phyloP scores from a whole-genome alignment of 2,329 filamentous ascomycete genomes.

The Metarhizium robertsii region DNA sequence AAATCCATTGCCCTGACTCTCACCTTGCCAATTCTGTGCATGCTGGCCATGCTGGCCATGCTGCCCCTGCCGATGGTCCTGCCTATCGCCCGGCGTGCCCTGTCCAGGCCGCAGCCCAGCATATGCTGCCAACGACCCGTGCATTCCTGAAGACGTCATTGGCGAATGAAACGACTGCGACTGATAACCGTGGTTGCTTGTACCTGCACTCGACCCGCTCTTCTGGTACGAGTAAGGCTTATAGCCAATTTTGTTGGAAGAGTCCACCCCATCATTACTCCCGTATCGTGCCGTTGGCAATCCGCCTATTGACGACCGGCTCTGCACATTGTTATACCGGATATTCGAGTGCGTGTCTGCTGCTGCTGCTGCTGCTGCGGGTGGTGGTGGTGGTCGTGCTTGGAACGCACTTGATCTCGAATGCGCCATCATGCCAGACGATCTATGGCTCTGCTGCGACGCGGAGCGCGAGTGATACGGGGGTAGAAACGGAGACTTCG shows the following conservation, averaged over 20 bases:
- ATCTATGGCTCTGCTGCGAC: constrained; percentile 24
- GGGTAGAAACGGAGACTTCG: constrained; percentile 20
- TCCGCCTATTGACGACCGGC: background rate
- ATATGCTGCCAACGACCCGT: background rate
- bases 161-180: constrained; percentile 5
- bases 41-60: background rate
- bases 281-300: background rate
- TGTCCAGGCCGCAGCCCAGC: background rate
- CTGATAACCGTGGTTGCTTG: constrained; percentile 8
- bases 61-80: background rate
- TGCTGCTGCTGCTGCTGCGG: background rate
- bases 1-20: background rate
- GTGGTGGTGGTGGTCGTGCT: background rate
- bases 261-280: constrained; percentile 5
- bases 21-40: constrained; percentile 1
- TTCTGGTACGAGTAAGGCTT: constrained; percentile 25
- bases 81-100: background rate
- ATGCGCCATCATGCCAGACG: background rate
- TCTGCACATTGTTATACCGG: background rate
- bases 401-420: constrained; percentile 4
- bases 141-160: background rate
- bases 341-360: constrained; percentile 1
- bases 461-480: constrained; percentile 16
- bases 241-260: constrained; percentile 15
- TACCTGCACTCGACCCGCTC: constrained; percentile 6